Percentiles rank a stretch among this genome's conserved stretches.
phyloP scores from a whole-genome alignment of 2,329 filamentous ascomycete species.

The Aspergillus jensenii region DNA sequence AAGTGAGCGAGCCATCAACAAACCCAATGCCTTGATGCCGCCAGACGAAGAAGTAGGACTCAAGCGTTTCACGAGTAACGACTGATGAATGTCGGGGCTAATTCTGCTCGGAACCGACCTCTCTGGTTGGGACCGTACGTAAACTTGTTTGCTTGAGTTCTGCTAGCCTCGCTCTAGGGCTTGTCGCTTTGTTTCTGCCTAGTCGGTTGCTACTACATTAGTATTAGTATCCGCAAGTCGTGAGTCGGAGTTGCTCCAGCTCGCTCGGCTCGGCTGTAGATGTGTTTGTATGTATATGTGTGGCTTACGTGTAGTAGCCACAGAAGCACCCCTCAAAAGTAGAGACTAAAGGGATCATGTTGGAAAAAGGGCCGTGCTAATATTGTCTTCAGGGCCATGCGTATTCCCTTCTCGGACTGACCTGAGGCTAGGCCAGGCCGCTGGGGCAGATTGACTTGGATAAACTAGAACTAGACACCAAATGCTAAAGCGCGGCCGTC shows the following conservation, averaged over 20 bases:
- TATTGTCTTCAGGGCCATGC: no score
- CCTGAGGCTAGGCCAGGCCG: not conserved
- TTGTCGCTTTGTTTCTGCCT: not conserved
- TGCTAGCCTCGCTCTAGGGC: not conserved
- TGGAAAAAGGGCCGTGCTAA: no score
- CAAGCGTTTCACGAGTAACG: no score
- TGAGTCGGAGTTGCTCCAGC: not conserved
- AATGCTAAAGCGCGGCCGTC: no score
- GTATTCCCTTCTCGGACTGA: not conserved
- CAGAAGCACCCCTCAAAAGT: not conserved
- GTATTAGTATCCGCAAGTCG: not conserved
- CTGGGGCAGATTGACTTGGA: not conserved
- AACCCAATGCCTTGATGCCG: not conserved
- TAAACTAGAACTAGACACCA: no score
- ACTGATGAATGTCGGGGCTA: no score
- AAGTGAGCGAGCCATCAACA: slow-evolving; percentile 13
- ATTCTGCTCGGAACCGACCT: no score
- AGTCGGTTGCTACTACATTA: not conserved
- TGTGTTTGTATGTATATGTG: not conserved
- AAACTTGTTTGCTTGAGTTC: not conserved
- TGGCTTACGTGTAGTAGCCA: slow-evolving; percentile 8
- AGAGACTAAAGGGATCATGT: not conserved
- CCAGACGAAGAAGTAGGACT: not conserved
- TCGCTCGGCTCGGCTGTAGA: no score
- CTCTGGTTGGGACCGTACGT: no score